A percentile compares a stretch with the other conserved stretches of the same genome.
Conservation (phyloP, 179 eudicot species). For the Beta macrorhiza region DNA sequence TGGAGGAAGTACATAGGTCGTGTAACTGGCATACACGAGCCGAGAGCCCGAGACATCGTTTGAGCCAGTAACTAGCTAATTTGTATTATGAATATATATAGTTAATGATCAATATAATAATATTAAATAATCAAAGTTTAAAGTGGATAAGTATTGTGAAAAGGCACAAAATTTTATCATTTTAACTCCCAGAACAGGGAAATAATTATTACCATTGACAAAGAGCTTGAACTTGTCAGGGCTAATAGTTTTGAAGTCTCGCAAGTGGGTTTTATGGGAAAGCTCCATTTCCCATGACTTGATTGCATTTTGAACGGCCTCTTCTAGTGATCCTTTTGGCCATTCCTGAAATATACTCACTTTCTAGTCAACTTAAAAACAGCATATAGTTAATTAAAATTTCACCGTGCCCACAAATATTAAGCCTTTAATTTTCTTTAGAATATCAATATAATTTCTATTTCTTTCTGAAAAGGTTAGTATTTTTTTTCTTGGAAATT, state of each 20-base stretch:
- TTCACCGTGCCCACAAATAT: neutral
- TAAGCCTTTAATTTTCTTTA: neutral
- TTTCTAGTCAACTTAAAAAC: neutral
- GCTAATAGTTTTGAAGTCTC: slow-evolving; percentile 5
- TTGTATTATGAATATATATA: no score
- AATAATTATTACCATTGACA: neutral
- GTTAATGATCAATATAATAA: no score
- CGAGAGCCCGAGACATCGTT: no score
- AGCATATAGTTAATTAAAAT: neutral
- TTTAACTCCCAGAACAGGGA: neutral
- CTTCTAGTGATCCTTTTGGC: slow-evolving; percentile 79
- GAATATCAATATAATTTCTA: neutral
- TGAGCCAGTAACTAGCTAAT: no score
- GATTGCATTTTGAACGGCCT: slow-evolving; percentile 76
- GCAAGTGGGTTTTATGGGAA: slow-evolving; percentile 12
- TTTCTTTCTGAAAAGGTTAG: no score
- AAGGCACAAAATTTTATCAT: no score
- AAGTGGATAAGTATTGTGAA: no score
- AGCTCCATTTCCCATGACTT: slow-evolving; percentile 94
- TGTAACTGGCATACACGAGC: no score
- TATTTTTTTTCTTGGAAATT: no score
- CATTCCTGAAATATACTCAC: slow-evolving; percentile 46
- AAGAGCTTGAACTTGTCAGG: slow-evolving; percentile 12
- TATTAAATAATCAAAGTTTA: no score
- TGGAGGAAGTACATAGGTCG: no score